Conservation (phyloP, 2,329 filamentous ascomycete species). For the Fusarium tjaetaba region DNA sequence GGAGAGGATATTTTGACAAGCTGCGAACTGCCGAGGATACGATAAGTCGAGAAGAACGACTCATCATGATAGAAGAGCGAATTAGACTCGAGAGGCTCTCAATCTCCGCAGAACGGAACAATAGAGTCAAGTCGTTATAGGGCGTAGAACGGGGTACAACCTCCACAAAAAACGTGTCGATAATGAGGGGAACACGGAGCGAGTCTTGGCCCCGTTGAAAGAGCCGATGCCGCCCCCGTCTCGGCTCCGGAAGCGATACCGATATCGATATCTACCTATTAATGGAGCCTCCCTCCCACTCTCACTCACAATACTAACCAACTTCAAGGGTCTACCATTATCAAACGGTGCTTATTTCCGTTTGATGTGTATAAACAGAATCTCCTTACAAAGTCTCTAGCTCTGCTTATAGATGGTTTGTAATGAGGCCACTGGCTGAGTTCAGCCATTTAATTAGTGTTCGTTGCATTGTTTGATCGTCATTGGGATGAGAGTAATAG, state of each 20-base stretch:
- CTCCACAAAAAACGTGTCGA: slow-evolving; percentile 17
- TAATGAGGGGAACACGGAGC: slow-evolving; percentile 22
- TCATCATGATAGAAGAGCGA: slow-evolving; percentile 18
- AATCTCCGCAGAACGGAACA: slow-evolving; percentile 14
- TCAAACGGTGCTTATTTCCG: slow-evolving; percentile 4
- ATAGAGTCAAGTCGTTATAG: neutral
- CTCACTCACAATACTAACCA: slow-evolving; percentile 3
- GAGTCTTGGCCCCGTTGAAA: slow-evolving; percentile 16
- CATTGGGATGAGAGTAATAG: neutral
- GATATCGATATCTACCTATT: neutral
- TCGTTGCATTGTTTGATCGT: neutral
- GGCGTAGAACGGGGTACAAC: neutral
- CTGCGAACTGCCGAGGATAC: neutral
- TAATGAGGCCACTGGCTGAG: neutral
- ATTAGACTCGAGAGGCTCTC: neutral
- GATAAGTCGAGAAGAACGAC: slow-evolving; percentile 8
- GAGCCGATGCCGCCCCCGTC: slow-evolving; percentile 23
- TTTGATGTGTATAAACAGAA: neutral
- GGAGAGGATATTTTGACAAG: neutral
- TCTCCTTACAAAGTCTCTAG: neutral
- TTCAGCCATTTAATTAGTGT: neutral
- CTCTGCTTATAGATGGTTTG: neutral
- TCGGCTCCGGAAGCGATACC: slow-evolving; percentile 21
- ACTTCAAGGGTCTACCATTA: neutral
- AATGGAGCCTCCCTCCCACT: neutral